phyloP scores from a whole-genome alignment of 306 rosid genomes.

The Quercus variabilis region DNA sequence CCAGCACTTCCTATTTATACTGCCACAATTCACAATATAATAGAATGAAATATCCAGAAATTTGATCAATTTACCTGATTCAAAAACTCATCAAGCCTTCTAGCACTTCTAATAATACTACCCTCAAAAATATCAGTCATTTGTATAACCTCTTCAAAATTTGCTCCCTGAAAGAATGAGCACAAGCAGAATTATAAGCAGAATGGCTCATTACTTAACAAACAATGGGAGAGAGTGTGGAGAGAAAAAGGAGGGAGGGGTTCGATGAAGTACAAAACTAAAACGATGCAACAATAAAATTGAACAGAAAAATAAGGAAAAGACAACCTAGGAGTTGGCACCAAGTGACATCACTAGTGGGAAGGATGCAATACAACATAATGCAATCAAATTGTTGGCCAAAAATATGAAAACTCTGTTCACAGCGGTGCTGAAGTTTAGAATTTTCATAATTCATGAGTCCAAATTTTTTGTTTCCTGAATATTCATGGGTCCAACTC shows the following conservation, averaged over 20 bases:
- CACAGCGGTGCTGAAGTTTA: no score
- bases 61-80: conserved; percentile 58
- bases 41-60: not conserved
- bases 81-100: conserved; percentile 96
- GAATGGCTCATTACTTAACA: conserved; percentile 13
- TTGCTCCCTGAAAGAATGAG: conserved; percentile 59
- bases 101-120: conserved; percentile 89
- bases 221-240: not conserved
- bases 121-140: conserved; percentile 99
- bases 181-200: not conserved
- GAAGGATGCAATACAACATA: no score
- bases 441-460: no score
- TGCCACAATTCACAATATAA: not conserved
- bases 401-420: no score
- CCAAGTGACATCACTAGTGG: no score
- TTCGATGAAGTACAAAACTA: no score
- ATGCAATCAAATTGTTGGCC: no score
- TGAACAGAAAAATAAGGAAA: no score
- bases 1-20: not conserved
- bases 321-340: no score
- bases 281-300: no score
- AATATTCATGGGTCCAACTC: no score
- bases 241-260: not conserved
- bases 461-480: no score
- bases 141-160: conserved; percentile 83